Evolutionary conservation across 192 early-diverging fungal genomes (phyloP), one percentile per base, ranked within the genome.

Genomic region (Obelidium mucronatum): DNA sequence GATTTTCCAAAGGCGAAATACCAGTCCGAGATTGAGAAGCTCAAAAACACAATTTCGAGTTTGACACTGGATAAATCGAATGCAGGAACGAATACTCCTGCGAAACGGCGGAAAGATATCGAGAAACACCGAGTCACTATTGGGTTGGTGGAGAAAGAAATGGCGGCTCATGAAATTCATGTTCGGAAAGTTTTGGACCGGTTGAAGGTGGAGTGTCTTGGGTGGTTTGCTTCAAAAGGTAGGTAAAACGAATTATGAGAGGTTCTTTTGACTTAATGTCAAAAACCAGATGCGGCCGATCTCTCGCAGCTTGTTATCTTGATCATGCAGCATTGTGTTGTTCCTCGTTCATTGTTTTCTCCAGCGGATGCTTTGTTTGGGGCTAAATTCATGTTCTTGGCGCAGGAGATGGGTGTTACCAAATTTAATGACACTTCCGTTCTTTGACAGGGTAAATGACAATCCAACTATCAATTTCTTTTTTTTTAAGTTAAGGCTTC

Each of bases 311-410:
- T 79, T 15, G 56, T 37, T 39, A 19, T 64, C 42, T 79, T 62
- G 59, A 67, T 92, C 3, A 82, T 93, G 17, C 93, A 95, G 64
- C 84, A 89, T 74, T 95, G 94, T 73, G 73, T 96, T 31, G 83
- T 86, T 35, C 94, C 94, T 26, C 84, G 94, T 34, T 81, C 87
- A 51, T 48, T 89, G 6, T 80, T 89, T 2, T 93, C 92, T 1
- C 81, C 84, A 8, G 72, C 84, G 2, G 94, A 96, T 77, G 93
- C 94, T 0, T 74, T 90, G 1, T 96, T 84, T 77, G 91, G 89
- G 36, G 91, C 93, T 4, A 88, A 91, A 72, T 93, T 94, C 74
- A 82, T 94, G 30, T 78, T 86, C 37, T 40, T 87, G 36, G 88
- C 94, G 87, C 94, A 96, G 56, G 78, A 81, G 3, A 73, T 94